Conservation (phyloP, 495 filamentous ascomycete species). For the Aspergillus cristatus region DNA sequence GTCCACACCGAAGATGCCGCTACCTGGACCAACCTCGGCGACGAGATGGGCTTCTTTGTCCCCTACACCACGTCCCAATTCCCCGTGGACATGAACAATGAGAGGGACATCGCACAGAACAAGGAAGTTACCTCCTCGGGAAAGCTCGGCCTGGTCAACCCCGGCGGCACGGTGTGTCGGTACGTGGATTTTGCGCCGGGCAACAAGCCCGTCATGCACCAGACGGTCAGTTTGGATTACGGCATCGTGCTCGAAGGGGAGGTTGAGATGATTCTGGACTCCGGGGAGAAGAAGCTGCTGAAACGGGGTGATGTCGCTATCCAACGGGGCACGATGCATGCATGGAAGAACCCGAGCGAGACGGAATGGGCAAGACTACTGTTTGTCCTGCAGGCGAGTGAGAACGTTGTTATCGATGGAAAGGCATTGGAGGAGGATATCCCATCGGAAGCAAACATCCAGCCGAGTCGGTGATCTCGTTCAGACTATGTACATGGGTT, state of each 20-base stretch:
- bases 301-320: conserved; percentile 64
- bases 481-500: neutral
- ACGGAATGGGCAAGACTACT: conserved; percentile 47
- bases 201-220: conserved; percentile 56
- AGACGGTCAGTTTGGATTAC: conserved; percentile 66
- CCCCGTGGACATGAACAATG: conserved; percentile 45
- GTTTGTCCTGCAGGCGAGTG: conserved; percentile 47
- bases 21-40: conserved; percentile 13
- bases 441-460: conserved; percentile 18
- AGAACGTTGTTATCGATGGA: conserved; percentile 32
- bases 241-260: conserved; percentile 69
- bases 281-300: conserved; percentile 50
- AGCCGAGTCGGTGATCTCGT: conserved; percentile 1
- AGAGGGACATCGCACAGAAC: conserved; percentile 36
- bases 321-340: conserved; percentile 47
- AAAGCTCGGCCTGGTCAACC: conserved; percentile 41
- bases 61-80: conserved; percentile 45
- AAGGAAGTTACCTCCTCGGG: conserved; percentile 22
- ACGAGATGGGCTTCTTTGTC: conserved; percentile 21
- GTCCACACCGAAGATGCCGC: conserved; percentile 15
- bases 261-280: conserved; percentile 67
- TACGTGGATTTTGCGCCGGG: conserved; percentile 59
- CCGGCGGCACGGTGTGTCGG: conserved; percentile 38
- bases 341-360: conserved; percentile 30
- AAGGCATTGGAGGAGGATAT: conserved; percentile 40